These are phyloP conservation scores for Ballota nigra DNA, from an alignment of 257 asterid genomes.

Conservation along the genomic window DNA sequence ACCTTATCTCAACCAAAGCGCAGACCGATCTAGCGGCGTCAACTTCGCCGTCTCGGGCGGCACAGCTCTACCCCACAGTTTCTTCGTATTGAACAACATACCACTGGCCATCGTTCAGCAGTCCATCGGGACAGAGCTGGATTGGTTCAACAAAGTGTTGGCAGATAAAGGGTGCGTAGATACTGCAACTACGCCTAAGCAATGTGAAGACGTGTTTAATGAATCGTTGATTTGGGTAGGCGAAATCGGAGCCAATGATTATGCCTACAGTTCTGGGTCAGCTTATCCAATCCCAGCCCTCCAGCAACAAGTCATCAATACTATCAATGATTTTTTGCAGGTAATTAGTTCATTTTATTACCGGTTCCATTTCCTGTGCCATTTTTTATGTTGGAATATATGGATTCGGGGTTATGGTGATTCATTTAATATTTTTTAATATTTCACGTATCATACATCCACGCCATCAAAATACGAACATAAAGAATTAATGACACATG, in stretches of 20 bases:
- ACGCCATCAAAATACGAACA: too few relatives aligned
- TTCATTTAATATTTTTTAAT: too few relatives aligned
- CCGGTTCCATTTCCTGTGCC: too few relatives aligned
- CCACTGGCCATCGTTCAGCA: conserved; percentile 39
- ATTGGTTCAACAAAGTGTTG: conserved; percentile 40
- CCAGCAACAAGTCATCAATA: conserved; percentile 58
- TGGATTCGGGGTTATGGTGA: too few relatives aligned
- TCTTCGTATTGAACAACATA: conserved; percentile 40
- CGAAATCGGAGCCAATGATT: conserved; percentile 64
- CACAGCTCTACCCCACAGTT: conserved; percentile 44
- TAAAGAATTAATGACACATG: too few relatives aligned
- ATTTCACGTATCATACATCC: too few relatives aligned
- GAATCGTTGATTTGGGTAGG: conserved; percentile 60
- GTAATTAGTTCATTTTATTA: conserved; percentile 24
- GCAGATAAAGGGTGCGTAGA: conserved; percentile 30
- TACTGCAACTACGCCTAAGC: conserved; percentile 2
- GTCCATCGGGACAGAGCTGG: conserved; percentile 41
- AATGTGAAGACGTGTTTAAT: conserved; percentile 29
- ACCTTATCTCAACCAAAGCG: conserved; percentile 42
- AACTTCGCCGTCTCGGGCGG: conserved; percentile 82
- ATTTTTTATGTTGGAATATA: too few relatives aligned
- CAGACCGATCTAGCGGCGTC: conserved; percentile 38
- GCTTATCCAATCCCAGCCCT: conserved; percentile 37
- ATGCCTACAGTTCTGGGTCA: conserved; percentile 63
- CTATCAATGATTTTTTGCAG: conserved; percentile 49